Base-by-base conservation (phyloP, 371 early-diverging fungal species). In the Mucor racemosus region DNA sequence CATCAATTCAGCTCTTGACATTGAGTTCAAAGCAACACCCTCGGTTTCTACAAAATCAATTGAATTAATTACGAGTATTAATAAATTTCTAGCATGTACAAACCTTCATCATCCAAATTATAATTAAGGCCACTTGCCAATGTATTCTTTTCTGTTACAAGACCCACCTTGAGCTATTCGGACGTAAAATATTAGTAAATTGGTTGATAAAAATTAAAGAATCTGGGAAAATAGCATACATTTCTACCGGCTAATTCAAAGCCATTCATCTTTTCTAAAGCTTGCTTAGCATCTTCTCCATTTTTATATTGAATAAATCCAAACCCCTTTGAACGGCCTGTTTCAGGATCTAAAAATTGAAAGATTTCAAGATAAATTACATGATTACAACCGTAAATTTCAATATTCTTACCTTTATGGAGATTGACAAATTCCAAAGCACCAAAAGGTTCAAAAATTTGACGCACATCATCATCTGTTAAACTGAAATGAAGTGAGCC, bases 391-490 rank as follows among this genome's bases (percentile, higher is more conserved):
- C 50, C 9, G 26, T 3, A 26, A 31, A 7, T 31, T 21, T 11
- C 53, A 50, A 39, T 21, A 13, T 10, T 21, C 19, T 55, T 77
- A 78, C 78, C 83, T 76, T 84, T 87, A 70, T 92, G 90, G 56
- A 97, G 77, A 53, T 89, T 88, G 66, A 95, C 89, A 67, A 88
- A 89, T 48, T 96, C 97, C 21, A 98, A 76, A 0, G 86, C 83
- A 7, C 97, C 98, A 84, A 95, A 94, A 48, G 92, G 87, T 70
- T 94, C 94, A 72, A 97, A 96, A 14, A 95, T 84, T 53, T 84
- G 82, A 65, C 87, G 85, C 58, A 98, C 76, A 76, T 97, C 97
- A 35, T 91, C 91, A 60, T 94, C 92, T 21, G 91, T 90, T 69
- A 95, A 82, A 69, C 88, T 89, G 74, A 88, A 90, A 72, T 91